Conservation (phyloP, 2,329 filamentous ascomycete species). For the Gaeumannomyces tritici region DNA sequence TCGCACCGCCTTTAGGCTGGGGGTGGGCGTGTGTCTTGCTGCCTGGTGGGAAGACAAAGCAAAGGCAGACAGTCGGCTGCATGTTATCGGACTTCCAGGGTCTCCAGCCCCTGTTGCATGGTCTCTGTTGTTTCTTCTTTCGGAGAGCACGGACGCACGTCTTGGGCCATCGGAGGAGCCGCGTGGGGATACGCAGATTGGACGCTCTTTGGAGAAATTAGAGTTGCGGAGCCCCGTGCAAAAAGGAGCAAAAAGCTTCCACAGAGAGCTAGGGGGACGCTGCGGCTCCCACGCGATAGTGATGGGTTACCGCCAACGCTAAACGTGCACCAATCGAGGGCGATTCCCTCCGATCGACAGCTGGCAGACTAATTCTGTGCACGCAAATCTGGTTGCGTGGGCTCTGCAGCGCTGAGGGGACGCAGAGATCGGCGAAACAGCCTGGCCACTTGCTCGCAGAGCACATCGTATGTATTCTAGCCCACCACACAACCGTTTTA, state of each 20-base stretch:
- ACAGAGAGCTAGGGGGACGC: not conserved
- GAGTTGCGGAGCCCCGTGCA: not conserved
- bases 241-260: not conserved
- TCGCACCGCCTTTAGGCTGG: no score
- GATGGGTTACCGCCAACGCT: not conserved
- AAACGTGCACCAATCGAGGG: no score
- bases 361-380: not conserved
- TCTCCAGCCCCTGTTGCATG: not conserved
- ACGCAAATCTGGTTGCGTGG: not conserved
- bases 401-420: not conserved
- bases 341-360: not conserved
- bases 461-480: not conserved
- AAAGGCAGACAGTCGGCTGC: not conserved
- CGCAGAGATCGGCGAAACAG: not conserved
- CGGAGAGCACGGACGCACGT: no score
- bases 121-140: not conserved
- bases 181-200: not conserved
- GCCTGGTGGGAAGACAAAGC: no score
- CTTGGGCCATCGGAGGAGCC: not conserved
- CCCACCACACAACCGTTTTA: not conserved
- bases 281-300: not conserved
- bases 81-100: no score
- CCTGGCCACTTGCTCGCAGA: no score
- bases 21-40: not conserved
- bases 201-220: not conserved